Percentiles rank a stretch among this genome's conserved stretches.
Evolutionary conservation across 257 asterid species (phyloP).

Genomic region (Solanum microdontum): DNA sequence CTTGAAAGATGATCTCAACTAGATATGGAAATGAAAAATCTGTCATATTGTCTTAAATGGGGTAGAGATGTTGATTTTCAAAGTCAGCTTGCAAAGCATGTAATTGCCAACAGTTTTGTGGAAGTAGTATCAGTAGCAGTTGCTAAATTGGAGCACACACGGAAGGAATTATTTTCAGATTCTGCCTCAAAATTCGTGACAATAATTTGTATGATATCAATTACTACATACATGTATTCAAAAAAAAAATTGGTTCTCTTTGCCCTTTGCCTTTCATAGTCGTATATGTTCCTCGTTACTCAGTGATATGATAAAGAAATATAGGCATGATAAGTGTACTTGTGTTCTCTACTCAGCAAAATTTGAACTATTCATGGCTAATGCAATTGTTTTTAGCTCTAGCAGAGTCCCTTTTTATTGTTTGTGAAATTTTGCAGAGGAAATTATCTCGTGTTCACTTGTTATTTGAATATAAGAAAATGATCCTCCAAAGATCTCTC

Average conservation of each 20-base stretch:
- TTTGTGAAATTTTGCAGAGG: not conserved
- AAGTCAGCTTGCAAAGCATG: not conserved
- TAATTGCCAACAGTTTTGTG: not conserved
- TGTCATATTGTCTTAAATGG: not conserved
- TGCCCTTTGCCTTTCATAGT: not conserved
- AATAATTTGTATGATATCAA: not conserved
- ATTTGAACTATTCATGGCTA: not conserved
- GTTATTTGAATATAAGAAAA: not conserved
- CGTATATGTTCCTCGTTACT: not conserved
- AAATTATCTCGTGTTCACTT: not conserved
- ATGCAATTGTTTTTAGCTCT: not conserved
- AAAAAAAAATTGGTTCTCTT: not conserved
- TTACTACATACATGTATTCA: not conserved
- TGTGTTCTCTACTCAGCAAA: not conserved
- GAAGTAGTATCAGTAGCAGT: not conserved
- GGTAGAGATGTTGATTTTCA: not conserved
- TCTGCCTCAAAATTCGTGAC: not conserved
- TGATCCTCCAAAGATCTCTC: not conserved
- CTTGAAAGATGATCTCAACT: not conserved
- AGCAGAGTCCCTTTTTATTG: not conserved
- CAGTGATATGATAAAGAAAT: not conserved
- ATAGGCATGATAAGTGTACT: not conserved
- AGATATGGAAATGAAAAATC: not conserved
- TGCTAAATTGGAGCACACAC: not conserved
- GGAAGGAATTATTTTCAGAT: not conserved